phyloP scores from a whole-genome alignment of 208 protist species.

The Crithidia fasciculata region DNA sequence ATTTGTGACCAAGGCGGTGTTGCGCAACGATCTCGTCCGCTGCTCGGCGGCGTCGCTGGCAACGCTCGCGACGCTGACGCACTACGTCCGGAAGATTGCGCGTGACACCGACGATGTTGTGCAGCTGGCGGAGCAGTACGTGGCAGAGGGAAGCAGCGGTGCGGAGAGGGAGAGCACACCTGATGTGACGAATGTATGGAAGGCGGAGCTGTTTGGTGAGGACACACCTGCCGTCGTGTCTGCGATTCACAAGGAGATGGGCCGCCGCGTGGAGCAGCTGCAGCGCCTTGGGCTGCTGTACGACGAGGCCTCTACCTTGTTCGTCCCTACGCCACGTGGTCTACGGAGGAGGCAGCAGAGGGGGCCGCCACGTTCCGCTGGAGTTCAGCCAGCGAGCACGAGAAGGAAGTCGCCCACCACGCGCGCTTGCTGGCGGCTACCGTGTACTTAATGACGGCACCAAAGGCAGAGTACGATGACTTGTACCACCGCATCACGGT shows the following conservation, averaged over 20 bases:
- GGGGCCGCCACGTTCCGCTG: constrained; percentile 17
- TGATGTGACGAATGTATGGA: not conserved
- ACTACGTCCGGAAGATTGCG: not conserved
- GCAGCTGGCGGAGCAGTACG: not conserved
- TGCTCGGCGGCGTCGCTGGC: constrained; percentile 46
- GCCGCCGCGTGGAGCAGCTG: constrained; percentile 62
- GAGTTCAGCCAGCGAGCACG: constrained; percentile 22
- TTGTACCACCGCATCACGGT: constrained; percentile 46
- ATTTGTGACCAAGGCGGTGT: constrained; percentile 64
- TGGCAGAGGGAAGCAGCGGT: not conserved
- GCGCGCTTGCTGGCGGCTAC: constrained; percentile 41
- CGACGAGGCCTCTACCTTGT: constrained; percentile 83
- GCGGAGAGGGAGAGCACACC: not conserved
- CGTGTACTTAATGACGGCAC: constrained; percentile 20
- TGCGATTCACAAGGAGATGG: constrained; percentile 26
- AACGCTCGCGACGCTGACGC: constrained; percentile 25
- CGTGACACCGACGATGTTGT: not conserved
- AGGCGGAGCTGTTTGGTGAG: constrained; percentile 8
- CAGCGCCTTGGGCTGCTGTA: constrained; percentile 80
- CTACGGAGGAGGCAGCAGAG: constrained; percentile 27
- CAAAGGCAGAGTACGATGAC: constrained; percentile 30
- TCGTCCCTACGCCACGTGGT: constrained; percentile 36
- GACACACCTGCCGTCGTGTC: constrained; percentile 1
- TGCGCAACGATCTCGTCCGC: constrained; percentile 67
- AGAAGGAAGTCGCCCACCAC: constrained; percentile 37